Evolutionary conservation across 1,139 yeast species (phyloP), one percentile per base, ranked within the genome.

Genomic region (Taphrina sp.): DNA sequence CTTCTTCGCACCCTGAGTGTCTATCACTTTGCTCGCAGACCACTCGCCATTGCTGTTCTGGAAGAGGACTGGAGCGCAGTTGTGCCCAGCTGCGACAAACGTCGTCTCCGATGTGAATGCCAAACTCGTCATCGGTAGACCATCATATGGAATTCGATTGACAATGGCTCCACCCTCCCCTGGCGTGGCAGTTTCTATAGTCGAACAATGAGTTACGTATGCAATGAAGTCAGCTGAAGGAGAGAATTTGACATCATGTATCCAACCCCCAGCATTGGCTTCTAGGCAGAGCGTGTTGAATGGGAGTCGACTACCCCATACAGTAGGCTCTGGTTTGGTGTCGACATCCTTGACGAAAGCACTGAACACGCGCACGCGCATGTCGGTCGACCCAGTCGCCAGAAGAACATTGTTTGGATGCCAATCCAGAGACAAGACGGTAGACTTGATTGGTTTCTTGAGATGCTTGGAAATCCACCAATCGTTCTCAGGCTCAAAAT

Each of bases 401-500:
- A 94, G 75, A 60, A 94, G 75, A 17, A 92, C 95, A 63, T 84
- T 85, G 70, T 94, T 94, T 59, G 90, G 92, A 69, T 94, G 98
- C 99, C 99, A 94, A 60, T 84, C 85, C 55, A 92, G 76, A 42
- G 86, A 78, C 63, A 92, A 78, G 63, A 92, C 79, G 39, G 97
- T 88, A 8, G 96, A 86, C 68, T 85, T 84, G 64, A 90, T 76
- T 16, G 96, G 96, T 71, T 87, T 88, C 75, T 89, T 89, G 72
- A 94, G 70, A 72, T 92, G 98, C 72, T 90, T 92, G 19, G 97
- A 88, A 53, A 92, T 90, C 99, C 99, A 94, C 99, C 99, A 94
- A 69, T 94, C 95, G 70, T 92, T 92, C 66, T 90, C 96, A 61
- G 78, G 85, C 70, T 94, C 98, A 70, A 86, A 92, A 72, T 90